Base-by-base conservation (phyloP, 2,329 filamentous ascomycete genomes). In the Fusarium domesticum region DNA sequence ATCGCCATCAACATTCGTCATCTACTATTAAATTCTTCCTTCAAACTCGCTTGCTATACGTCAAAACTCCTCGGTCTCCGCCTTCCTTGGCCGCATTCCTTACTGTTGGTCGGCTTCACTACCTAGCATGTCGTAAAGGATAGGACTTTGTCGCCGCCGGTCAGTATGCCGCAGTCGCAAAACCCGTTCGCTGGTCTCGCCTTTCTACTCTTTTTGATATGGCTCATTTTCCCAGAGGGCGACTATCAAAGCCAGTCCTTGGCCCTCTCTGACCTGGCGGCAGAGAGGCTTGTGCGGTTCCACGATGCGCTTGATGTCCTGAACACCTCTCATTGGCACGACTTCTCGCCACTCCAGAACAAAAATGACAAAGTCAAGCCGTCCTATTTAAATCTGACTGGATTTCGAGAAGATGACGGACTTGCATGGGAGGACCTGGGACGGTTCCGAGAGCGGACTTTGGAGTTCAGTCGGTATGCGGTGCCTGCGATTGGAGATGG, bases 391-490 rank as follows among this genome's bases (percentile, higher is more conserved):
- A 89, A 89, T 56, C 71, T 96, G 39, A 87, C 87, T 3, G 92
- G 92, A 1, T 83, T 95, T 49, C 79, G 86, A 37, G 71, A 81
- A 36, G 77, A 82, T 16, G 87, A 95, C 67, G 81, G 78, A 5
- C 89, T 87, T 65, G 84, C 81, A 2, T 96, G 91, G 91, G 78
- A 84, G 25, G 75, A 89, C 45, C 71, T 96, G 17, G 72, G 73
- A 0, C 68, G 72, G 1, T 89, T 91, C 46, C 82, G 80, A 61
- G 70, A 83, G 47, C 78, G 79, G 52, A 87, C 83, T 42, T 72
- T 78, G 43, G 73, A 83, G 54, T 84, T 77, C 63, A 83, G 76
- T 52, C 73, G 69, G 40, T 74, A 78, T 57, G 77, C 75, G 5
- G 70, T 72, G 34, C 68, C 70, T 11, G 65, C 68, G 32, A 62